phyloP scores from a whole-genome alignment of 2,329 filamentous ascomycete genomes.

The Tolypocladium ophioglossoides region DNA sequence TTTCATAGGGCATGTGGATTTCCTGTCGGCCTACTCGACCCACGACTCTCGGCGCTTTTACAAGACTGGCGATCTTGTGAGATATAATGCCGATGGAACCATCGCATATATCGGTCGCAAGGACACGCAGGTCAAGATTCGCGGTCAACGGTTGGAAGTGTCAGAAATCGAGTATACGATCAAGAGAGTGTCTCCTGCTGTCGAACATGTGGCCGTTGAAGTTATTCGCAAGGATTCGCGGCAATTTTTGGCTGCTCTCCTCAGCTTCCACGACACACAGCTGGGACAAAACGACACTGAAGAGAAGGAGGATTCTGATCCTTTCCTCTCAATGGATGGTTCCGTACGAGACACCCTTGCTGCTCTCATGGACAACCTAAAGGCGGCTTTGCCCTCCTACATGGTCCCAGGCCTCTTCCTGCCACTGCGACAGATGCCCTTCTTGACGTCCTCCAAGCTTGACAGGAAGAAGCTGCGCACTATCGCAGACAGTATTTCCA shows the following conservation, averaged over 20 bases:
- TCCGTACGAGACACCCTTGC: background rate
- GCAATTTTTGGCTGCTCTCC: background rate
- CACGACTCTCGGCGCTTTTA: constrained; percentile 11
- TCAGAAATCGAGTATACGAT: constrained; percentile 9
- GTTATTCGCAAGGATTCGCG: background rate
- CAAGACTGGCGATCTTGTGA: constrained; percentile 7
- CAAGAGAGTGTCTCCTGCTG: background rate
- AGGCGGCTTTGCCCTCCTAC: constrained; percentile 1
- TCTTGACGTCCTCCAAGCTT: constrained; percentile 7
- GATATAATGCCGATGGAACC: background rate
- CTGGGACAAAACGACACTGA: background rate
- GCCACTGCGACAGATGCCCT: constrained; percentile 5
- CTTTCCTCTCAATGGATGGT: background rate
- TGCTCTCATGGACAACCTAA: background rate
- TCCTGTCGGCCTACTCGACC: background rate
- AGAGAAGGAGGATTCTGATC: background rate
- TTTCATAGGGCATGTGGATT: constrained; percentile 8
- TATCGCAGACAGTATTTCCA: background rate
- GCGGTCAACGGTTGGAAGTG: constrained; percentile 10
- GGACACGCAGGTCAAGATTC: too few species aligned
- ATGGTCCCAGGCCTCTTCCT: constrained; percentile 6
- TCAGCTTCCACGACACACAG: background rate
- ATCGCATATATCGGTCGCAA: too few species aligned
- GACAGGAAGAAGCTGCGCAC: constrained; percentile 4
- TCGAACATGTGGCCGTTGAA: background rate